A percentile compares a stretch with the other conserved stretches of the same genome.
Conservation (phyloP, 164 flowering plant species). For the Berberis thunbergii region DNA sequence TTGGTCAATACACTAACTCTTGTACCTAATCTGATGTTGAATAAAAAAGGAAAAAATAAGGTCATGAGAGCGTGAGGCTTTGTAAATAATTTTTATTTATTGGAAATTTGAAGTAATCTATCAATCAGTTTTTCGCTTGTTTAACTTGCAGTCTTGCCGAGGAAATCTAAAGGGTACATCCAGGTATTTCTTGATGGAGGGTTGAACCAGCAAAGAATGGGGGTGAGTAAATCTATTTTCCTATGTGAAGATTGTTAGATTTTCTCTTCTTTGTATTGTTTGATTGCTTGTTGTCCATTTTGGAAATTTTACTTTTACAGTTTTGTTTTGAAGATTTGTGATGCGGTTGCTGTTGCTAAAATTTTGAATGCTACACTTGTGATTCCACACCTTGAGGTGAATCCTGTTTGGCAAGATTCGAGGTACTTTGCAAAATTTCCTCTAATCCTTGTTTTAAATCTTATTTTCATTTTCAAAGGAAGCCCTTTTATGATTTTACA, state of each 20-base stretch:
- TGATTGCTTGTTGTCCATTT: not conserved
- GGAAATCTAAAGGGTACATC: conserved; percentile 61
- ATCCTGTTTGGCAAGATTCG: conserved; percentile 96
- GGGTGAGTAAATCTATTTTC: conserved; percentile 42
- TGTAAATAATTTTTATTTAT: not conserved
- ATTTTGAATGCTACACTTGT: conserved; percentile 96
- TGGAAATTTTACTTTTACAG: too few relatives aligned
- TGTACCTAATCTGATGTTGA: too few relatives aligned
- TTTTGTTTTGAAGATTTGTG: conserved; percentile 54
- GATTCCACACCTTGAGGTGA: conserved; percentile 86
- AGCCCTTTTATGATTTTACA: conserved; percentile 9
- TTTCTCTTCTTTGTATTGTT: not conserved
- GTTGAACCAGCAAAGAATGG: conserved; percentile 97
- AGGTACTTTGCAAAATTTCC: conserved; percentile 36
- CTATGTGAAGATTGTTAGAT: not conserved
- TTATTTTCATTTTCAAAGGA: not conserved
- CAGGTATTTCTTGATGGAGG: conserved; percentile 99
- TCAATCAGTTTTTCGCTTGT: not conserved
- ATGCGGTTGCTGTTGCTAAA: conserved; percentile 97
- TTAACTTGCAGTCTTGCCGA: conserved; percentile 40
- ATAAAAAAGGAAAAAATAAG: too few relatives aligned
- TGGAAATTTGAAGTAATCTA: not conserved
- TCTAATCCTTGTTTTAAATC: not conserved
- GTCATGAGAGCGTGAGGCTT: not conserved
- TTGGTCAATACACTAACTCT: too few relatives aligned